phyloP scores from a whole-genome alignment of 1,139 yeast genomes.

The Kodamaea ohmeri region DNA sequence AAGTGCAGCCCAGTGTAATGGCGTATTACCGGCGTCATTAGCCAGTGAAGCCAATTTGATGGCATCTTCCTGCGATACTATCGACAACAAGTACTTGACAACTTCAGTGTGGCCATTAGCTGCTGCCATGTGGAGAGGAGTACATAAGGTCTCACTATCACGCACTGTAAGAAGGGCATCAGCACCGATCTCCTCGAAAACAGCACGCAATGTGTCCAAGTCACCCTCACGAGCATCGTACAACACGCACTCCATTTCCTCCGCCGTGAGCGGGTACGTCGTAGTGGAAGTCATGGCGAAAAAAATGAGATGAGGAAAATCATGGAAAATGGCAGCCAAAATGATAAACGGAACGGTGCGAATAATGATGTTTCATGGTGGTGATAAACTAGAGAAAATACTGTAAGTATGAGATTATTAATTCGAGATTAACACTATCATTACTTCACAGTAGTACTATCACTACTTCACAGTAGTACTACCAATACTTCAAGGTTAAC shows the following conservation, averaged over 20 bases:
- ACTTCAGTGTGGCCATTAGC: constrained; percentile 88
- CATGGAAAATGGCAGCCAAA: no score
- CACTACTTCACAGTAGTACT: no score
- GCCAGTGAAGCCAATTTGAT: constrained; percentile 48
- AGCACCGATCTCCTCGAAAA: constrained; percentile 63
- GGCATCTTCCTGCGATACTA: constrained; percentile 46
- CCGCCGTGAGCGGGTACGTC: constrained; percentile 47
- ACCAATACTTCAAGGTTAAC: no score
- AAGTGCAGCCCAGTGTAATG: constrained; percentile 93
- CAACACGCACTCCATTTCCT: constrained; percentile 77
- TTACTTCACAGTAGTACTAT: no score
- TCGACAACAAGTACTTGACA: constrained; percentile 55
- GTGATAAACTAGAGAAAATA: no score
- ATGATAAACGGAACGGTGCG: no score
- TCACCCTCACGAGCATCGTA: constrained; percentile 89
- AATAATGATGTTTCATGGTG: no score
- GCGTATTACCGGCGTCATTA: constrained; percentile 86
- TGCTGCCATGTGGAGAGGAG: constrained; percentile 91
- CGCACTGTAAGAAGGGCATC: constrained; percentile 48
- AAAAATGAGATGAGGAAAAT: background rate
- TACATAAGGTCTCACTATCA: constrained; percentile 64
- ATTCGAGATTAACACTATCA: no score
- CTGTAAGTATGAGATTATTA: no score
- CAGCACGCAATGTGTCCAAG: constrained; percentile 63
- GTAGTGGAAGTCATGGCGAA: constrained; percentile 5